Conservation (phyloP, 345 rosid genomes). For the Eutrema yunnanense region DNA sequence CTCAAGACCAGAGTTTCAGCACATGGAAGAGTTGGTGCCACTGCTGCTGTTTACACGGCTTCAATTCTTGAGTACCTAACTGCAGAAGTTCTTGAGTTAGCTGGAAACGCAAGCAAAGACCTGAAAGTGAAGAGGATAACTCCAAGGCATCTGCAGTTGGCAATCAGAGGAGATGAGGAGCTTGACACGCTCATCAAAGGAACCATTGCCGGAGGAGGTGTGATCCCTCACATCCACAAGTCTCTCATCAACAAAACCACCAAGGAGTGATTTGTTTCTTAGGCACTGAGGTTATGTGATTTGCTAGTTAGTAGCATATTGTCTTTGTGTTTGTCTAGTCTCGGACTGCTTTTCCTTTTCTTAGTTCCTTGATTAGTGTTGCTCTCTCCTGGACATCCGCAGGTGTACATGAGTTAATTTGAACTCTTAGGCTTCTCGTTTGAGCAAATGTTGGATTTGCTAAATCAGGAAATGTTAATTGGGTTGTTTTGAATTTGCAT, state of each 20-base stretch:
- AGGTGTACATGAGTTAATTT: slow-evolving; percentile 27
- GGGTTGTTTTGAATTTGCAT: neutral
- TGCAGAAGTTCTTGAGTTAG: slow-evolving; percentile 74
- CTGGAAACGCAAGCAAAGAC: slow-evolving; percentile 78
- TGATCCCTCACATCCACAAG: slow-evolving; percentile 89
- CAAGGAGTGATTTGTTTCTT: slow-evolving; percentile 44
- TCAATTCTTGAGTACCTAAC: slow-evolving; percentile 72
- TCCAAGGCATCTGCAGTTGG: slow-evolving; percentile 59
- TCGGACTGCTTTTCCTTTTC: neutral
- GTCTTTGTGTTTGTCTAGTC: slow-evolving; percentile 10
- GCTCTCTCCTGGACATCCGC: slow-evolving; percentile 8
- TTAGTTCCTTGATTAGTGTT: slow-evolving; percentile 5
- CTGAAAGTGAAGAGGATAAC: slow-evolving; percentile 74
- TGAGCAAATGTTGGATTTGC: slow-evolving; percentile 8
- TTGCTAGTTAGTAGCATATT: slow-evolving; percentile 14
- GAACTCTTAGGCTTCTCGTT: slow-evolving; percentile 16
- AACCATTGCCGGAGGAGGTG: slow-evolving; percentile 77
- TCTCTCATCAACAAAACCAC: slow-evolving; percentile 80
- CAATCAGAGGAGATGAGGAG: slow-evolving; percentile 60
- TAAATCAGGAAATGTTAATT: neutral
- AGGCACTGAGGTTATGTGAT: neutral
- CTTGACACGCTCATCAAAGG: slow-evolving; percentile 76
- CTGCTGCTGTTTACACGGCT: slow-evolving; percentile 77
- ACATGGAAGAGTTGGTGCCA: slow-evolving; percentile 73
- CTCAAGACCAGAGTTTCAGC: slow-evolving; percentile 55